These are phyloP conservation scores for Pythium sukuiense DNA, from an alignment of 352 stramenopile species.

Conservation along the genomic window DNA sequence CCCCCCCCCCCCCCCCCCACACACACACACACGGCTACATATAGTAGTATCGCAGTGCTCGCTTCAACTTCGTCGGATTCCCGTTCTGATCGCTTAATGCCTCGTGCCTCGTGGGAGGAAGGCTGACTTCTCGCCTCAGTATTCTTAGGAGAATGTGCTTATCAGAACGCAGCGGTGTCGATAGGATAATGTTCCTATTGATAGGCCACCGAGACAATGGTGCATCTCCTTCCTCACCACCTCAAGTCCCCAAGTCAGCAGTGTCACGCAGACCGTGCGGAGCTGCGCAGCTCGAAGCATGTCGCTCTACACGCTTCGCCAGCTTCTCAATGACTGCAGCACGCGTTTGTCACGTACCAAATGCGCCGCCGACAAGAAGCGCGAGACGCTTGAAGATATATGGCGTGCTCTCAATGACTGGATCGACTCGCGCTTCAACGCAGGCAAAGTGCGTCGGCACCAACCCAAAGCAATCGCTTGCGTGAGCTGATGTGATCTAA, in stretches of 20 bases:
- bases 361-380: slow-evolving; percentile 57
- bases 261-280: not conserved
- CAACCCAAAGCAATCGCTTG: too few species aligned
- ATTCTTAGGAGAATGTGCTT: slow-evolving; percentile 1
- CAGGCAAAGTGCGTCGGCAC: slow-evolving; percentile 64
- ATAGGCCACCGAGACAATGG: not conserved
- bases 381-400: slow-evolving; percentile 68
- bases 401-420: slow-evolving; percentile 77
- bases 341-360: slow-evolving; percentile 54
- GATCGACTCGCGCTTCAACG: slow-evolving; percentile 67
- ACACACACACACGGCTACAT: too few species aligned
- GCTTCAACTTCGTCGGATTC: too few species aligned
- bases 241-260: not conserved
- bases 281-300: slow-evolving; percentile 25
- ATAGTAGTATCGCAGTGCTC: too few species aligned
- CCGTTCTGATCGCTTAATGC: too few species aligned
- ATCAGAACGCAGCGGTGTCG: not conserved
- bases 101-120: too few species aligned
- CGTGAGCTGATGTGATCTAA: too few species aligned
- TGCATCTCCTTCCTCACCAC: not conserved
- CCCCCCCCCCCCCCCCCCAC: too few species aligned
- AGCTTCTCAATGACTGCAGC: slow-evolving; percentile 74
- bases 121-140: not conserved
- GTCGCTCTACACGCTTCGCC: slow-evolving; percentile 78
- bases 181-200: not conserved